A percentile compares a stretch with the other conserved stretches of the same genome.
These are phyloP conservation scores for Picochlorum sp. DNA, from an alignment of 139 green algal genomes.

Conservation along the genomic window DNA sequence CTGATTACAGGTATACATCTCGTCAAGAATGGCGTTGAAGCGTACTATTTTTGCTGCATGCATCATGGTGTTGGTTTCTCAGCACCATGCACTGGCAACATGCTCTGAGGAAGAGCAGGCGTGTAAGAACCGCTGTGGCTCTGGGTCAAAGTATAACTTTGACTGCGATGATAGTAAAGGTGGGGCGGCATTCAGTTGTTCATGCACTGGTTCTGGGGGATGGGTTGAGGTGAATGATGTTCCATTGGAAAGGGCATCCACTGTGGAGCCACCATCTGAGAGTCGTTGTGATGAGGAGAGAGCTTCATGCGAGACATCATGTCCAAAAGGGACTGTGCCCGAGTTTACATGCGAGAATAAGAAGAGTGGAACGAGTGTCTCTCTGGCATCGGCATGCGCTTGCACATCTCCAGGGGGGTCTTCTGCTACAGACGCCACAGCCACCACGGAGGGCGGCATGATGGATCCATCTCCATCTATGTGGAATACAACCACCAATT, in stretches of 20 bases:
- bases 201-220: too few relatives aligned
- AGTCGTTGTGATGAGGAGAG: not conserved
- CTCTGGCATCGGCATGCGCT: not conserved
- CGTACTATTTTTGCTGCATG: too few relatives aligned
- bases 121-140: not conserved
- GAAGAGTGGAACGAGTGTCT: not conserved
- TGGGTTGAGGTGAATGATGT: too few relatives aligned
- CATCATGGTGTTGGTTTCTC: too few relatives aligned
- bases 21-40: too few relatives aligned
- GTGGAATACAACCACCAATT: not conserved
- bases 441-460: not conserved
- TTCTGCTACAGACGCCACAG: not conserved
- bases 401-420: not conserved
- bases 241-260: too few relatives aligned
- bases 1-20: not conserved
- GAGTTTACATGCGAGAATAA: not conserved
- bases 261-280: not conserved
- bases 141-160: not conserved
- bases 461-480: not conserved
- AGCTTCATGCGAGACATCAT: not conserved
- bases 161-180: not conserved
- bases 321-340: not conserved
- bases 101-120: too few relatives aligned
- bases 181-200: too few relatives aligned
- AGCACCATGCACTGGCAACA: too few relatives aligned